Conservation (phyloP, 106 monocot species). For the Dioscorea alata region DNA sequence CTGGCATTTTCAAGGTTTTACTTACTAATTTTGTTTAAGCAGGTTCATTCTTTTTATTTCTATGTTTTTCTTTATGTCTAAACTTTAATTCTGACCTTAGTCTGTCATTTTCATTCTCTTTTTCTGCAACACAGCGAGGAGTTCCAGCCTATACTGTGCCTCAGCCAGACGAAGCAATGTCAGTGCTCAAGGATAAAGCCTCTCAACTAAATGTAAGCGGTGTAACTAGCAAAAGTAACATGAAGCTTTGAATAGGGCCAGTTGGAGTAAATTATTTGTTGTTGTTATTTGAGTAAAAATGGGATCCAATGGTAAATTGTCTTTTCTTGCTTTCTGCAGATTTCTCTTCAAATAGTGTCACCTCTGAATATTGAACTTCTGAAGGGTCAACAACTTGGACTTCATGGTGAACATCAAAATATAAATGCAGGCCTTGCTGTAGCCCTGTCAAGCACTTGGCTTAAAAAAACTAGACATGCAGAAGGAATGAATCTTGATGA, state of each 20-base stretch:
- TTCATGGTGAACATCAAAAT: conserved; percentile 86
- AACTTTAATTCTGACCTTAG: neutral
- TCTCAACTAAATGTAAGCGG: conserved; percentile 70
- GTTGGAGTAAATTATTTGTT: too few species aligned
- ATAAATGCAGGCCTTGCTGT: conserved; percentile 87
- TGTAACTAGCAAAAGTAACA: neutral
- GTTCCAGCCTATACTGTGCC: conserved; percentile 85
- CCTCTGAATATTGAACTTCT: conserved; percentile 48
- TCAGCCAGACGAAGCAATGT: conserved; percentile 94
- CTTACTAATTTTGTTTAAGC: neutral
- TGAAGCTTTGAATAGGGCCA: too few species aligned
- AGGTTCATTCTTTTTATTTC: neutral
- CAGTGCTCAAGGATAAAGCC: conserved; percentile 54
- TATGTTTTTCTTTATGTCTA: neutral
- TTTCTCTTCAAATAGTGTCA: conserved; percentile 53
- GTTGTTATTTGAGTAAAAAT: too few species aligned
- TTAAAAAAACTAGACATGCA: conserved; percentile 47
- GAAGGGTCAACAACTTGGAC: conserved; percentile 67
- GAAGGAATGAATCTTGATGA: conserved; percentile 17
- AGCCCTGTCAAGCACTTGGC: conserved; percentile 57
- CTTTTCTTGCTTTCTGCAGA: conserved; percentile 22
- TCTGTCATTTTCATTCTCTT: too few species aligned
- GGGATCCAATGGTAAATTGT: too few species aligned
- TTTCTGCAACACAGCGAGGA: conserved; percentile 38
- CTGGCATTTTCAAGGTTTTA: conserved; percentile 95